phyloP scores from a whole-genome alignment of 768 basidiomycete genomes.

The Mycena chlorophos region DNA sequence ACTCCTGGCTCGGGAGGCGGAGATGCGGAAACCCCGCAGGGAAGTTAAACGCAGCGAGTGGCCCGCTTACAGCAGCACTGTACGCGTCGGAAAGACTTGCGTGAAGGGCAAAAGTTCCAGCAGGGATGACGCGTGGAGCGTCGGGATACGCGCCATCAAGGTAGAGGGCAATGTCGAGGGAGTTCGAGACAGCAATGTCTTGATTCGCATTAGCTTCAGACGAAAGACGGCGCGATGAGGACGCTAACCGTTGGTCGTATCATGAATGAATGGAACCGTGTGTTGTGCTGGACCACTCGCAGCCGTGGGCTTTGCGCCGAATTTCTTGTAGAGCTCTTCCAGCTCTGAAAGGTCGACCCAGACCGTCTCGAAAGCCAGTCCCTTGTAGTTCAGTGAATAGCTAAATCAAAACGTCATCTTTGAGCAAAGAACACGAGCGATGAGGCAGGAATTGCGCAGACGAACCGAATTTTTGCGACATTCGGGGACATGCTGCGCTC shows the following conservation, averaged over 20 bases:
- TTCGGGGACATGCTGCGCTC: background rate
- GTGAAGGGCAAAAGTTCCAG: conserved; percentile 40
- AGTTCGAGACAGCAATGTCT: conserved; percentile 39
- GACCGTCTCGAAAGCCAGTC: conserved; percentile 43
- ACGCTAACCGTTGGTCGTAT: conserved; percentile 38
- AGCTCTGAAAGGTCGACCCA: conserved; percentile 58
- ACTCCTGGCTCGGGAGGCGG: conserved; percentile 34
- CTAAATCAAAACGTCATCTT: conserved; percentile 16
- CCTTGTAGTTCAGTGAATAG: conserved; percentile 39
- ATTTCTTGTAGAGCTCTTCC: conserved; percentile 30
- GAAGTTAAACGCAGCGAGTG: conserved; percentile 21
- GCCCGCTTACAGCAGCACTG: conserved; percentile 9
- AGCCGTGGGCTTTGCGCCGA: conserved; percentile 39
- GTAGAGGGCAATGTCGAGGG: conserved; percentile 48
- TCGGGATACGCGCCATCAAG: conserved; percentile 51
- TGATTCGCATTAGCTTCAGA: background rate
- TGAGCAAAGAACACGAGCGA: background rate
- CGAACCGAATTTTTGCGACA: background rate
- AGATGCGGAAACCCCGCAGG: conserved; percentile 29
- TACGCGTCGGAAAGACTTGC: conserved; percentile 27
- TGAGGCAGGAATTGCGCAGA: background rate
- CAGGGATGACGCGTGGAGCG: conserved; percentile 32
- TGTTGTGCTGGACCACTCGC: conserved; percentile 39
- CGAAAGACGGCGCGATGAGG: background rate
- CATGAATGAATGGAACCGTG: conserved; percentile 53